Evolutionary conservation across 495 filamentous ascomycete species (phyloP), one percentile per base, ranked within the genome.

Genomic region (Daldinia bambusicola): DNA sequence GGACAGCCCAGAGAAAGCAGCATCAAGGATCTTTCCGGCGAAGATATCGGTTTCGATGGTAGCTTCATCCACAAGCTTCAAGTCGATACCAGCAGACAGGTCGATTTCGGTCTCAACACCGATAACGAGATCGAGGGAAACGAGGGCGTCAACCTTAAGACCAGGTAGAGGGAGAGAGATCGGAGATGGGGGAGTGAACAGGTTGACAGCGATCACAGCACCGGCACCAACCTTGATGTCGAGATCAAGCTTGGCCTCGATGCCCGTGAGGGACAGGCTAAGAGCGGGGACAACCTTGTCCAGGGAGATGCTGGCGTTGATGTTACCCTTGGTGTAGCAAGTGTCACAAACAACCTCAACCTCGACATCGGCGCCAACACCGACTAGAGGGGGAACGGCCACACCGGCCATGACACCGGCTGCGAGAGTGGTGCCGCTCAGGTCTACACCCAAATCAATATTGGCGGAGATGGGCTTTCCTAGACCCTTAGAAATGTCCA

Each of bases 51-150:
- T 76, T 59, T 77, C 77, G 22, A 83, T 66, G 41, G 50, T 77
- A 9, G 81, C 76, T 12, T 75, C 78, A 16, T 81, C 80, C 26
- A 78, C 75, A 26, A 83, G 73, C 57, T 76, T 75, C 10, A 83
- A 71, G 58, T 80, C 78, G 53, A 83, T 79, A 52, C 81, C 81
- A 53, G 77, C 80, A 22, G 76, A 75, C 32, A 83, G 67, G 70
- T 83, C 81, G 55, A 83, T 74, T 37, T 72, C 75, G 14, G 75
- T 78, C 40, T 77, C 69, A 55, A 81, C 65, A 69, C 79, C 77
- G 53, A 83, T 73, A 37, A 83, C 67, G 14, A 83, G 75, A 56
- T 83, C 81, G 16, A 83, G 67, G 50, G 72, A 74, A 55, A 83
- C 72, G 4, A 81, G 60, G 4, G 81, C 67, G 5, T 81, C 81